These are phyloP conservation scores for Erodium texanum DNA, from an alignment of 441 rosid genomes.

Conservation along the genomic window DNA sequence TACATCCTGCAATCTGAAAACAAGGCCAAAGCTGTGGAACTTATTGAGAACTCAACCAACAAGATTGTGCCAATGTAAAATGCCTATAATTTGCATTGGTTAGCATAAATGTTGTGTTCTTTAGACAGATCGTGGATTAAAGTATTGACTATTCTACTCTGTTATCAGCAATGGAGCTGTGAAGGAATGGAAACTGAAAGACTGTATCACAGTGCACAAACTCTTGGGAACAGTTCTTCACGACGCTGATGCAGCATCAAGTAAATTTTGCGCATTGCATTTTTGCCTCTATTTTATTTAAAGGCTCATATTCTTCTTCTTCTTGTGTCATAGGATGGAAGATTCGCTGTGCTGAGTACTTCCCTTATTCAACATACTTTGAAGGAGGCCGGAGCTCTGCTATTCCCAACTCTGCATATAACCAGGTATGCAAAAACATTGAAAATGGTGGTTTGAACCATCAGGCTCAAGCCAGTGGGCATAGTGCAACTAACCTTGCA, in stretches of 20 bases:
- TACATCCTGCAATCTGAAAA: conserved; percentile 57
- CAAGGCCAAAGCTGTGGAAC: conserved; percentile 65
- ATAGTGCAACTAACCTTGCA: conserved; percentile 11
- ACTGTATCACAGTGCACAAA: conserved; percentile 74
- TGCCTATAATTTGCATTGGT: conserved; percentile 2
- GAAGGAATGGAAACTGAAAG: conserved; percentile 76
- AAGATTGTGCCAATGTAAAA: conserved; percentile 41
- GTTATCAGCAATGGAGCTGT: conserved; percentile 55
- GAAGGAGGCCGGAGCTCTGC: conserved; percentile 66
- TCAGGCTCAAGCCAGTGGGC: conserved; percentile 30
- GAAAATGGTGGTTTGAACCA: conserved; percentile 51
- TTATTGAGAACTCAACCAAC: conserved; percentile 77
- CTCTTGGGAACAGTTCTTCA: conserved; percentile 45
- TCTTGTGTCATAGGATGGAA: conserved; percentile 74
- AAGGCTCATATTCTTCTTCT: neutral
- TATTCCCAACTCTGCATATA: conserved; percentile 39
- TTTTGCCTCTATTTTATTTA: neutral
- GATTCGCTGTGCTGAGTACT: conserved; percentile 54
- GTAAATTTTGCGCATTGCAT: conserved; percentile 40
- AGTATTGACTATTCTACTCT: neutral
- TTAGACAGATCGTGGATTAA: conserved; percentile 4
- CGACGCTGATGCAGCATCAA: conserved; percentile 63
- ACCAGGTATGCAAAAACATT: conserved; percentile 30
- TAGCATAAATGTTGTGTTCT: neutral
- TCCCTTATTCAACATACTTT: conserved; percentile 71